These are phyloP conservation scores for Aspergillus sp. DNA, from an alignment of 2,329 filamentous ascomycete genomes.

Conservation along the genomic window DNA sequence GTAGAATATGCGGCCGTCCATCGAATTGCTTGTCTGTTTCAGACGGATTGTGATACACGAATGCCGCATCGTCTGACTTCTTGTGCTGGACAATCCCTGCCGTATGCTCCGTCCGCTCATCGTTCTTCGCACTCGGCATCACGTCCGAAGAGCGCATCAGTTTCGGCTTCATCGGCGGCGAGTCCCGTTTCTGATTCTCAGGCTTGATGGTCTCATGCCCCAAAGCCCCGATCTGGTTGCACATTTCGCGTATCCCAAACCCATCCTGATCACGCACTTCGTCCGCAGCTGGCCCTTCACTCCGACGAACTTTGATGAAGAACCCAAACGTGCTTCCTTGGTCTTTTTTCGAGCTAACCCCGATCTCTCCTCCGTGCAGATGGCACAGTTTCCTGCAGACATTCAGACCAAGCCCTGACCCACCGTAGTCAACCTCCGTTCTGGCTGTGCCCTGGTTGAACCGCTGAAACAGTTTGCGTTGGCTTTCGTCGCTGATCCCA, in stretches of 20 bases:
- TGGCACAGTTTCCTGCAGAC: slow-evolving; percentile 76
- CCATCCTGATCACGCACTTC: background rate
- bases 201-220: slow-evolving; percentile 9
- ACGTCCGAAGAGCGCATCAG: slow-evolving; percentile 9
- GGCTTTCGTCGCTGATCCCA: slow-evolving; percentile 66
- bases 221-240: slow-evolving; percentile 12
- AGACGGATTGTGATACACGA: too few species aligned
- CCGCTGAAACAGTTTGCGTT: slow-evolving; percentile 69
- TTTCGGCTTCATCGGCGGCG: slow-evolving; percentile 5
- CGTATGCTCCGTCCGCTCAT: slow-evolving; percentile 8
- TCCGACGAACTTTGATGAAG: slow-evolving; percentile 46
- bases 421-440: slow-evolving; percentile 74
- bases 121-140: slow-evolving; percentile 1
- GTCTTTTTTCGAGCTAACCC: slow-evolving; percentile 56
- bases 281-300: slow-evolving; percentile 1
- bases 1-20: slow-evolving; percentile 18
- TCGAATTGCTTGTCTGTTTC: background rate
- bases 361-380: slow-evolving; percentile 74
- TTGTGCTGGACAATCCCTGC: slow-evolving; percentile 3
- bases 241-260: slow-evolving; percentile 12
- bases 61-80: background rate
- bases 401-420: slow-evolving; percentile 72
- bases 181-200: slow-evolving; percentile 1
- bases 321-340: slow-evolving; percentile 56
- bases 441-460: slow-evolving; percentile 74